A percentile compares a stretch with the other conserved stretches of the same genome.
These are phyloP conservation scores for Suillus placidus DNA, from an alignment of 768 basidiomycete genomes.

Conservation along the genomic window DNA sequence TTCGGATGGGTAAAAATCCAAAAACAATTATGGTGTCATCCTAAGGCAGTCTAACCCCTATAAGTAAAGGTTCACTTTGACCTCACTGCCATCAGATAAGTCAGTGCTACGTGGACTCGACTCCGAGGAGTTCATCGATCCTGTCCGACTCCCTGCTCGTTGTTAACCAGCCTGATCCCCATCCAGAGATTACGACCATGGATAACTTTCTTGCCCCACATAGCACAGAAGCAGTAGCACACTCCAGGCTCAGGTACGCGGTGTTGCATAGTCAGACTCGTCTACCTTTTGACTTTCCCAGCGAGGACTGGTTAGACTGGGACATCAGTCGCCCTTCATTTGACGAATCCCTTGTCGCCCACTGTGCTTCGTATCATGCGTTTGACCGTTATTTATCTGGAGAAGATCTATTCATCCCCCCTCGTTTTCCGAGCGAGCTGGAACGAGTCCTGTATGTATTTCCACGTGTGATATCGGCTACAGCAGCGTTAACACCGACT, in stretches of 20 bases:
- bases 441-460: constrained; percentile 62
- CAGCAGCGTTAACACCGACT: constrained; percentile 1
- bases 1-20: background rate
- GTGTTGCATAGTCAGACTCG: background rate
- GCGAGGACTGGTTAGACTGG: constrained; percentile 63
- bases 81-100: background rate
- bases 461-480: constrained; percentile 2
- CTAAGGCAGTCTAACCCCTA: constrained; percentile 5
- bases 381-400: constrained; percentile 67
- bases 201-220: constrained; percentile 66
- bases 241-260: constrained; percentile 60
- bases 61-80: background rate
- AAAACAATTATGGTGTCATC: constrained; percentile 5
- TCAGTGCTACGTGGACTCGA: background rate
- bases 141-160: background rate
- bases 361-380: constrained; percentile 70
- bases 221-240: constrained; percentile 65
- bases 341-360: constrained; percentile 66
- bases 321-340: constrained; percentile 61
- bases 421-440: constrained; percentile 57
- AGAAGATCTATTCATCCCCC: constrained; percentile 64
- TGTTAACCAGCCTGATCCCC: constrained; percentile 7
- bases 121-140: too few relatives aligned
- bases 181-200: constrained; percentile 36
- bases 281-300: constrained; percentile 29